Conservation (phyloP, 2,329 filamentous ascomycete genomes). For the Alternaria consortialis region DNA sequence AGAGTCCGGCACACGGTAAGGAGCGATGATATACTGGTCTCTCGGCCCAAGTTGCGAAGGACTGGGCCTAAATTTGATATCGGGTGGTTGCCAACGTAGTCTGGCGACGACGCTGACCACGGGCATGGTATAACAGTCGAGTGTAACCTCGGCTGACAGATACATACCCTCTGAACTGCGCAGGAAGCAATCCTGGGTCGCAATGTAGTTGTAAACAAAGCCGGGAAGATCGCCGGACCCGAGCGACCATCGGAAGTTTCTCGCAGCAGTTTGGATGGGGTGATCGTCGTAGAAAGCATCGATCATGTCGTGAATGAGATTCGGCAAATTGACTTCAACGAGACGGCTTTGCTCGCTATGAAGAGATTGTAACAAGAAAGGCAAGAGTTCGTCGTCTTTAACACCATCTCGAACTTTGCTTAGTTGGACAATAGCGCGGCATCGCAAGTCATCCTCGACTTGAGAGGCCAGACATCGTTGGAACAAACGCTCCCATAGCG, state of each 20-base stretch:
- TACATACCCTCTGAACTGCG: conserved; percentile 21
- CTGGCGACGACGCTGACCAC: conserved; percentile 25
- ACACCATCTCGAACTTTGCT: background rate
- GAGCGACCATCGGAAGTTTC: conserved; percentile 34
- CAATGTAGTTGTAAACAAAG: conserved; percentile 44
- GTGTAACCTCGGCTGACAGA: conserved; percentile 27
- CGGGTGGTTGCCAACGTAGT: conserved; percentile 34
- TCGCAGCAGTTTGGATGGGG: background rate
- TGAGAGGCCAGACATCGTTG: conserved; percentile 28
- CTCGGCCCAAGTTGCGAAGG: conserved; percentile 17
- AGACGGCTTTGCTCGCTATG: conserved; percentile 4
- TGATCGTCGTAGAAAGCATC: conserved; percentile 27
- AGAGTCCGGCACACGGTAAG: conserved; percentile 5
- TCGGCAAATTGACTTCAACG: conserved; percentile 31
- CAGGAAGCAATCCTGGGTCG: conserved; percentile 45
- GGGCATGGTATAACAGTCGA: conserved; percentile 9
- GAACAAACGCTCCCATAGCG: conserved; percentile 44
- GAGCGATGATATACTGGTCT: conserved; percentile 35
- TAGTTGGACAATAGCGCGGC: conserved; percentile 17
- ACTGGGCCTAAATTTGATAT: conserved; percentile 29
- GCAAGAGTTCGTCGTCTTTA: conserved; percentile 17
- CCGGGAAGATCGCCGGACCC: conserved; percentile 34
- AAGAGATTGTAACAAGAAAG: conserved; percentile 24
- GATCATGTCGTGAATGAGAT: conserved; percentile 41
- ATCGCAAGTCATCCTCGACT: conserved; percentile 28